Evolutionary conservation across 768 basidiomycete genomes (phyloP), one percentile per base, ranked within the genome.

Genomic region (Pisolithus marmoratus): DNA sequence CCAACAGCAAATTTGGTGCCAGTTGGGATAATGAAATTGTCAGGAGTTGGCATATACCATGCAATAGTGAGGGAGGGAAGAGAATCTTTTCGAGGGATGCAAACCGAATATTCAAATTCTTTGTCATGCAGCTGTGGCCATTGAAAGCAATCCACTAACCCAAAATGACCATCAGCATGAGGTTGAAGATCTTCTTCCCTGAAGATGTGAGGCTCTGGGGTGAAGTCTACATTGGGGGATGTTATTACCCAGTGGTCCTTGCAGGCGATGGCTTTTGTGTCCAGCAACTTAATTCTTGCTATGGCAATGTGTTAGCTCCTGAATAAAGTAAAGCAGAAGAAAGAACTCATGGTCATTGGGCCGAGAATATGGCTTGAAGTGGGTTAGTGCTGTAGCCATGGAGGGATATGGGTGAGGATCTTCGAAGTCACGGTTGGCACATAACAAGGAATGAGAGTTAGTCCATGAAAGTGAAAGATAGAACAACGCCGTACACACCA

Each of bases 191-290:
- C 51, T 22, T 29, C 29, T 29, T 37, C 19, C 20, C 36, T 19
- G 20, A 38, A 31, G 11, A 42, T 42, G 38, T 56, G 51, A 8
- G 43, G 44, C 19, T 56, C 23, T 8, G 52, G 51, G 12, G 50
- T 17, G 4, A 44, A 56, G 8, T 29, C 12, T 48, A 50, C 41
- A 31, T 56, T 53, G 8, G 55, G 55, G 0, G 38, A 52, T 0
- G 48, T 53, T 23, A 42, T 42, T 42, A 42, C 41, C 41, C 22
- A 42, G 41, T 12, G 22, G 22, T 23, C 20, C 41, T 42, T 42
- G 41, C 41, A 42, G 17, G 41, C 22, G 5, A 42, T 22, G 11
- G 41, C 41, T 12, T 12, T 8, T 4, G 22, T 22, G 15, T 42
- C 22, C 5, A 42, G 23, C 1, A 9, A 20, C 15, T 22, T 24